These are phyloP conservation scores for Cercospora sp. DNA, from an alignment of 2,329 filamentous ascomycete genomes.

Conservation along the genomic window DNA sequence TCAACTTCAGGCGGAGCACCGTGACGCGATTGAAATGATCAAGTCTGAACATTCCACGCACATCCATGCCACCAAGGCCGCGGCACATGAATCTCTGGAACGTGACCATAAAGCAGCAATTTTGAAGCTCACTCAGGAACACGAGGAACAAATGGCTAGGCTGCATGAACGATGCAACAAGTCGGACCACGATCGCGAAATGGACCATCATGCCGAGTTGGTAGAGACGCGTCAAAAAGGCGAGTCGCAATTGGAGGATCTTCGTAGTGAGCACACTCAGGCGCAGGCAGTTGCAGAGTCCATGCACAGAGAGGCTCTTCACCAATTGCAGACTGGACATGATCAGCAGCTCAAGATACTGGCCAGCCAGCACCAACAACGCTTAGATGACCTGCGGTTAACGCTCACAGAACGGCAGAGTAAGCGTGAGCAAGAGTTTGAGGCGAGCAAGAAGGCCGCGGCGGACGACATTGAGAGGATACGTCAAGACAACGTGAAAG, in stretches of 20 bases:
- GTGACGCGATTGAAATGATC: neutral
- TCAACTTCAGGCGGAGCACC: slow-evolving; percentile 14
- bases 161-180: slow-evolving; percentile 14
- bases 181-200: slow-evolving; percentile 1
- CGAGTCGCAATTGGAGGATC: slow-evolving; percentile 13
- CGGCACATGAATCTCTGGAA: neutral
- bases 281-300: slow-evolving; percentile 11
- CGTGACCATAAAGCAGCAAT: slow-evolving; percentile 6
- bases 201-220: slow-evolving; percentile 13
- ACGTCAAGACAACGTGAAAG: slow-evolving; percentile 14
- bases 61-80: neutral
- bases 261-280: slow-evolving; percentile 13
- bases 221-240: neutral
- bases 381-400: slow-evolving; percentile 13
- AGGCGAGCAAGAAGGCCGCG: slow-evolving; percentile 9
- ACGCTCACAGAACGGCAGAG: slow-evolving; percentile 9
- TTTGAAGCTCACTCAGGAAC: neutral
- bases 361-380: slow-evolving; percentile 12
- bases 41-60: slow-evolving; percentile 11
- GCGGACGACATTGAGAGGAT: slow-evolving; percentile 17
- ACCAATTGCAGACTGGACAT: slow-evolving; percentile 8
- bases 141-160: slow-evolving; percentile 8
- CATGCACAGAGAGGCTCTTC: slow-evolving; percentile 6
- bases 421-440: slow-evolving; percentile 16
- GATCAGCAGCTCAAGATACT: slow-evolving; percentile 13